Evolutionary conservation across 2,329 filamentous ascomycete genomes (phyloP).

Genomic region (Neonectria neomacrospora): DNA sequence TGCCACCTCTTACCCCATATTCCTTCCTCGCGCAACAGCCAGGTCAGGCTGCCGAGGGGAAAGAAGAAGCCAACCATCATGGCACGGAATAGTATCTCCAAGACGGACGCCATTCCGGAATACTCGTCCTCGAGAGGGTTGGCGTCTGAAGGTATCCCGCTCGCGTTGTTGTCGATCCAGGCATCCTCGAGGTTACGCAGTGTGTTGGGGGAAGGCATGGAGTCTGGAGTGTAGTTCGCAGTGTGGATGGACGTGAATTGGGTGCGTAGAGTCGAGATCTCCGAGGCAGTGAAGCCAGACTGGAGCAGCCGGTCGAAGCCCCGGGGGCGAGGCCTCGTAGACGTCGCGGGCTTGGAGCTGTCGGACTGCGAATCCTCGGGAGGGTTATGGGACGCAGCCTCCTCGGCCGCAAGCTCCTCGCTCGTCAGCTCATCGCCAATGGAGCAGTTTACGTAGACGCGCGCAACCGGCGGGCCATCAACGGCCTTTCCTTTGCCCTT

Average conservation of each 20-base stretch:
- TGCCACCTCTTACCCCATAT: slow-evolving; percentile 87
- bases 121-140: slow-evolving; percentile 58
- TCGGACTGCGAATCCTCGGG: slow-evolving; percentile 61
- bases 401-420: slow-evolving; percentile 76
- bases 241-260: slow-evolving; percentile 91
- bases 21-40: slow-evolving; percentile 87
- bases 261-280: slow-evolving; percentile 85
- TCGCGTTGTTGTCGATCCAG: slow-evolving; percentile 82
- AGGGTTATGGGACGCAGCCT: slow-evolving; percentile 54
- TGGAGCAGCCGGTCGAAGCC: slow-evolving; percentile 89
- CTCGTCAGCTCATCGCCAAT: slow-evolving; percentile 80
- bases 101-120: slow-evolving; percentile 62
- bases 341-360: slow-evolving; percentile 44
- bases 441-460: slow-evolving; percentile 93
- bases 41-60: slow-evolving; percentile 86
- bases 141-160: slow-evolving; percentile 53
- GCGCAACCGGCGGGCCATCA: slow-evolving; percentile 60
- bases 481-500: slow-evolving; percentile 70
- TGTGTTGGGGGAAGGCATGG: slow-evolving; percentile 82
- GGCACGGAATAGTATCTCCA: slow-evolving; percentile 89
- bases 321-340: slow-evolving; percentile 56
- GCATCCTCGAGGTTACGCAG: slow-evolving; percentile 85
- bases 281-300: slow-evolving; percentile 83
- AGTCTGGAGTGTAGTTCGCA: slow-evolving; percentile 85
- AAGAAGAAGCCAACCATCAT: slow-evolving; percentile 95